phyloP scores from a whole-genome alignment of 2,329 filamentous ascomycete genomes.

The Xenoacremonium recifei region DNA sequence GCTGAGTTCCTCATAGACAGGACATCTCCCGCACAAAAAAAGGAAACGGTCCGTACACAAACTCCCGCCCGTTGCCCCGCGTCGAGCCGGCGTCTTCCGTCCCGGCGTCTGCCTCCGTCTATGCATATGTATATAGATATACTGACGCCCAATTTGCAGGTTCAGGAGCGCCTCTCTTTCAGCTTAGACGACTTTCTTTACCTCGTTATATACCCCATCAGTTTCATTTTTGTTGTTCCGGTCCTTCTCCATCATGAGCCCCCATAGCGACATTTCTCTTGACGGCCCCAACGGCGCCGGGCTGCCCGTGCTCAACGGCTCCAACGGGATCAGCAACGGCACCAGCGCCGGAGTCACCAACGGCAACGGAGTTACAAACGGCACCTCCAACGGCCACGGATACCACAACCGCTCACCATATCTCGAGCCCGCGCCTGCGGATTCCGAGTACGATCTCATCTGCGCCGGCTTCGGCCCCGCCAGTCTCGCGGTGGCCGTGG shows the following conservation, averaged over 20 bases:
- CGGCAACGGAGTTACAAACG: constrained; percentile 20
- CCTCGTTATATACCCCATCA: too few relatives aligned
- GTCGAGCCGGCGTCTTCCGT: neutral
- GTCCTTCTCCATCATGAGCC: constrained; percentile 31
- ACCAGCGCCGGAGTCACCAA: constrained; percentile 11
- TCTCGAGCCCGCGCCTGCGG: constrained; percentile 32
- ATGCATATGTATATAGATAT: too few relatives aligned
- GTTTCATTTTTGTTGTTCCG: too few relatives aligned
- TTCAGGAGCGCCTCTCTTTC: too few relatives aligned
- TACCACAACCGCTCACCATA: constrained; percentile 23
- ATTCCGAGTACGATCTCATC: constrained; percentile 77
- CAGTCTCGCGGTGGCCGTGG: constrained; percentile 83
- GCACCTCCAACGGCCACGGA: constrained; percentile 13
- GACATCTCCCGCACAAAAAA: too few relatives aligned
- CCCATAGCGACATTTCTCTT: constrained; percentile 33
- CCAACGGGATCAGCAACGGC: too few relatives aligned
- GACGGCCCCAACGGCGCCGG: constrained; percentile 22
- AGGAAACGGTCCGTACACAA: too few relatives aligned
- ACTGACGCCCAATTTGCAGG: too few relatives aligned
- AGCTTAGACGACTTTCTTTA: too few relatives aligned
- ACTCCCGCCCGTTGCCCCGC: too few relatives aligned
- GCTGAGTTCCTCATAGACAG: too few relatives aligned
- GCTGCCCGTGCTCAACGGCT: constrained; percentile 7
- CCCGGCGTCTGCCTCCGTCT: constrained; percentile 3
- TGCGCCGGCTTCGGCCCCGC: constrained; percentile 94